Percentiles rank a stretch among this genome's conserved stretches.
Conservation (phyloP, 805 yeast genomes). For the Lachancea dasiensis region DNA sequence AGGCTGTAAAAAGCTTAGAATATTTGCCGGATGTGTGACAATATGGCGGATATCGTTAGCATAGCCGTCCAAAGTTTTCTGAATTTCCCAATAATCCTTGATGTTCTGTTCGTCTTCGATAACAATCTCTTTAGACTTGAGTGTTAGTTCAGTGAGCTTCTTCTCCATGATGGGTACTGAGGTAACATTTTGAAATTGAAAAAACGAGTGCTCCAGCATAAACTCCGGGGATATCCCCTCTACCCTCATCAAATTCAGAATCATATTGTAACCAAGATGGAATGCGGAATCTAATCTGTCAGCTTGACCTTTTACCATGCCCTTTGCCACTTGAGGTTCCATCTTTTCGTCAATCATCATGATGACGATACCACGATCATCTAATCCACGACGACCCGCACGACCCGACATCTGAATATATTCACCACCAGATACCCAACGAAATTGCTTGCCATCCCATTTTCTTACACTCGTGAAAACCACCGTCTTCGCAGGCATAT, state of each 20-base stretch:
- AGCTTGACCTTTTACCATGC: slow-evolving; percentile 99
- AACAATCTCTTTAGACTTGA: slow-evolving; percentile 41
- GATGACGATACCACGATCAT: slow-evolving; percentile 97
- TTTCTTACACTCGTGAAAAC: slow-evolving; percentile 96
- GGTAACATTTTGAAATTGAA: slow-evolving; percentile 89
- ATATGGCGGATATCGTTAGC: slow-evolving; percentile 73
- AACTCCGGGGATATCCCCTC: slow-evolving; percentile 98
- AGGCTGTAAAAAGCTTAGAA: slow-evolving; percentile 75
- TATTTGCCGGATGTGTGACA: slow-evolving; percentile 85
- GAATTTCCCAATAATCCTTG: slow-evolving; percentile 76
- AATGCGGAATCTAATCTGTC: slow-evolving; percentile 96
- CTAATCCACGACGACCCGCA: slow-evolving; percentile 99
- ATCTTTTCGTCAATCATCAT: slow-evolving; percentile 99
- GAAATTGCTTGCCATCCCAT: slow-evolving; percentile 96
- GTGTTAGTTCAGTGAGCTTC: slow-evolving; percentile 49
- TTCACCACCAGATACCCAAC: slow-evolving; percentile 99
- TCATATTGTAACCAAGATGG: slow-evolving; percentile 97
- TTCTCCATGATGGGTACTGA: slow-evolving; percentile 82
- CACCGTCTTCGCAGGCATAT: slow-evolving; percentile 99
- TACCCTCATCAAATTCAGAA: slow-evolving; percentile 88
- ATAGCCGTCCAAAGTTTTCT: slow-evolving; percentile 64
- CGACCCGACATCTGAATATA: slow-evolving; percentile 99
- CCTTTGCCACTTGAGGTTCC: slow-evolving; percentile 99
- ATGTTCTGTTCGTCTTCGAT: slow-evolving; percentile 72
- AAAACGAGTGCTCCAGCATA: slow-evolving; percentile 91